Conservation (phyloP, 495 filamentous ascomycete genomes). For the Pyrenopolyporus hunteri region DNA sequence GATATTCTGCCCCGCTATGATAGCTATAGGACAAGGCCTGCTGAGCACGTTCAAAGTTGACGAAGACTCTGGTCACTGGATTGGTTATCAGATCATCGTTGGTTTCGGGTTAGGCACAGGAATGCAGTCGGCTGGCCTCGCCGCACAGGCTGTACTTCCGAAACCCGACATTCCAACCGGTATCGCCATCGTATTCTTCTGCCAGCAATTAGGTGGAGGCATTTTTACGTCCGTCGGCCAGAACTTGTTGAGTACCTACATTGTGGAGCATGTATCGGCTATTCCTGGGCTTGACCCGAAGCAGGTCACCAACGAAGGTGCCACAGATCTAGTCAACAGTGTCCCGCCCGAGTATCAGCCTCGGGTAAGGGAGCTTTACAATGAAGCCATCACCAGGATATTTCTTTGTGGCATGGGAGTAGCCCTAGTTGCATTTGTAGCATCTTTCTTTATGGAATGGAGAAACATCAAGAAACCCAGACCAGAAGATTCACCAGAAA, state of each 20-base stretch:
- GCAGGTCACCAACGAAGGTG: constrained; percentile 61
- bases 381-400: constrained; percentile 58
- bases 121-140: constrained; percentile 71
- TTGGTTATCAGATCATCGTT: constrained; percentile 73
- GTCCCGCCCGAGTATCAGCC: constrained; percentile 52
- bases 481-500: constrained; percentile 2
- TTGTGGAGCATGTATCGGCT: constrained; percentile 54
- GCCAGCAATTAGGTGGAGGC: constrained; percentile 69
- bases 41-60: constrained; percentile 66
- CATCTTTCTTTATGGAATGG: constrained; percentile 65
- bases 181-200: constrained; percentile 68
- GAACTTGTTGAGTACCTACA: constrained; percentile 65
- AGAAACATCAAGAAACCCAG: constrained; percentile 60
- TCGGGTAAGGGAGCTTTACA: constrained; percentile 61
- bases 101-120: constrained; percentile 75
- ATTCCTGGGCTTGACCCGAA: constrained; percentile 55
- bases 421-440: constrained; percentile 57
- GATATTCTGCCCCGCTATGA: constrained; percentile 61
- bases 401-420: constrained; percentile 62
- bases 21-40: constrained; percentile 70
- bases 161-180: constrained; percentile 65
- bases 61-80: constrained; percentile 64
- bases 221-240: constrained; percentile 70
- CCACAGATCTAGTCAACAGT: constrained; percentile 56
- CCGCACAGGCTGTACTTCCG: constrained; percentile 66